A percentile compares a stretch with the other conserved stretches of the same genome.
phyloP scores from a whole-genome alignment of 139 green algal genomes.

The Chlorella sorokiniana region DNA sequence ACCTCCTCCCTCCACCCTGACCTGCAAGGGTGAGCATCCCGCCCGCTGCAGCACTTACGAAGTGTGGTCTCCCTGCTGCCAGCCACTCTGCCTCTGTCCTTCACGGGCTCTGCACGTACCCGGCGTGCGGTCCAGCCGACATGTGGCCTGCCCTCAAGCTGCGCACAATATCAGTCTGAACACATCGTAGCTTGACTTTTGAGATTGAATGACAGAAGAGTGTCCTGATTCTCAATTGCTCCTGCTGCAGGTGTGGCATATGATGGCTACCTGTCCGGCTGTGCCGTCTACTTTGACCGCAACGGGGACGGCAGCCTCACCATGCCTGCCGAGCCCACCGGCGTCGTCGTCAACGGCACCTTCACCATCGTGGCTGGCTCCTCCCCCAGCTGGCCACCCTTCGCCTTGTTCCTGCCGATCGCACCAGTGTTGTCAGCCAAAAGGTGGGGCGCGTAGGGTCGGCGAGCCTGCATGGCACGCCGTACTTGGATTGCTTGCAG shows the following conservation, averaged over 20 bases:
- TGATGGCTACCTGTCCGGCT: conserved; percentile 13
- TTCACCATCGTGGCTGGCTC: background rate
- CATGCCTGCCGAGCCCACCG: background rate
- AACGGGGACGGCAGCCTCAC: background rate
- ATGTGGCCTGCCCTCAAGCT: no score
- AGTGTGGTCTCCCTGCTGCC: no score
- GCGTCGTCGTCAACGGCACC: background rate
- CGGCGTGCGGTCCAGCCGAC: no score
- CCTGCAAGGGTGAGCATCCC: background rate
- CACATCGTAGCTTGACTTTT: no score
- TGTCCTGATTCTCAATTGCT: background rate
- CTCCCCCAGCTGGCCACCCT: background rate
- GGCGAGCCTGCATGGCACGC: background rate
- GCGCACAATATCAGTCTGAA: no score
- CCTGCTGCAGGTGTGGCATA: background rate
- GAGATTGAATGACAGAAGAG: no score
- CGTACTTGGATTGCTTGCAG: no score
- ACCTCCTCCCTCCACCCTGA: background rate
- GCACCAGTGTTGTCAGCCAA: background rate
- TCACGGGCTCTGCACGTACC: background rate
- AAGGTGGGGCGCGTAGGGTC: background rate
- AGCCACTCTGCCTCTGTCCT: background rate
- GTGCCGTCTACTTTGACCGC: background rate
- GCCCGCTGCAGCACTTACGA: background rate
- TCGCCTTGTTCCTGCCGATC: background rate